Conservation (phyloP, 371 early-diverging fungal genomes). For the Basidiobolus meristosporus region DNA sequence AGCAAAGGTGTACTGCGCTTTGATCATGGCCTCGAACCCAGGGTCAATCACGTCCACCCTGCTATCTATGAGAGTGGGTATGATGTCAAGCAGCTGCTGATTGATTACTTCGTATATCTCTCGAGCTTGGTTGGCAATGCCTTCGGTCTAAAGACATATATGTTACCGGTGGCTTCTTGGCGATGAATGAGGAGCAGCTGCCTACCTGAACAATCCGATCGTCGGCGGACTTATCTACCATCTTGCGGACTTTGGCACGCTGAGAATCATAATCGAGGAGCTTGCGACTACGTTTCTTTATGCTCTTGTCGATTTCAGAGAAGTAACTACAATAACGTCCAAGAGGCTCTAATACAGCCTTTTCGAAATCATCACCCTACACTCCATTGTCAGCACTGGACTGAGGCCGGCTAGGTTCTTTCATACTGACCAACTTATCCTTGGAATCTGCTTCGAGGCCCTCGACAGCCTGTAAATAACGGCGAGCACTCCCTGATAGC, state of each 20-base stretch:
- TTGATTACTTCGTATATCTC: slow-evolving; percentile 71
- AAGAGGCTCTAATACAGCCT: slow-evolving; percentile 79
- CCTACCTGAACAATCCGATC: too few relatives aligned
- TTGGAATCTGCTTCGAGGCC: slow-evolving; percentile 63
- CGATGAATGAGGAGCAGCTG: too few relatives aligned
- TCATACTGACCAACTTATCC: slow-evolving; percentile 31
- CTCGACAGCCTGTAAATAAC: slow-evolving; percentile 59
- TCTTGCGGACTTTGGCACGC: slow-evolving; percentile 48
- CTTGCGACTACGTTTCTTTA: slow-evolving; percentile 71
- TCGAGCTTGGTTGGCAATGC: too few relatives aligned
- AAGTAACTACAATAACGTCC: slow-evolving; percentile 69
- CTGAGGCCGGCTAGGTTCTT: background rate
- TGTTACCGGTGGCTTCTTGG: slow-evolving; percentile 1
- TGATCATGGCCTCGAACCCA: slow-evolving; percentile 83
- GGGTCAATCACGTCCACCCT: slow-evolving; percentile 82
- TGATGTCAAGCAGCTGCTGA: slow-evolving; percentile 53
- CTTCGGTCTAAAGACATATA: too few relatives aligned
- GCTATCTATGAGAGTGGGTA: slow-evolving; percentile 75
- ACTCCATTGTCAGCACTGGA: slow-evolving; percentile 1
- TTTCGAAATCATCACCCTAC: slow-evolving; percentile 58
- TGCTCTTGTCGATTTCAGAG: slow-evolving; percentile 82
- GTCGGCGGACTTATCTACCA: slow-evolving; percentile 63
- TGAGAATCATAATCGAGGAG: slow-evolving; percentile 74
- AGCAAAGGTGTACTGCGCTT: slow-evolving; percentile 68
- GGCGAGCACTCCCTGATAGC: slow-evolving; percentile 20